A percentile compares a stretch with the other conserved stretches of the same genome.
phyloP scores from a whole-genome alignment of 1,284 basidiomycete species.

The Ustilago lituana region DNA sequence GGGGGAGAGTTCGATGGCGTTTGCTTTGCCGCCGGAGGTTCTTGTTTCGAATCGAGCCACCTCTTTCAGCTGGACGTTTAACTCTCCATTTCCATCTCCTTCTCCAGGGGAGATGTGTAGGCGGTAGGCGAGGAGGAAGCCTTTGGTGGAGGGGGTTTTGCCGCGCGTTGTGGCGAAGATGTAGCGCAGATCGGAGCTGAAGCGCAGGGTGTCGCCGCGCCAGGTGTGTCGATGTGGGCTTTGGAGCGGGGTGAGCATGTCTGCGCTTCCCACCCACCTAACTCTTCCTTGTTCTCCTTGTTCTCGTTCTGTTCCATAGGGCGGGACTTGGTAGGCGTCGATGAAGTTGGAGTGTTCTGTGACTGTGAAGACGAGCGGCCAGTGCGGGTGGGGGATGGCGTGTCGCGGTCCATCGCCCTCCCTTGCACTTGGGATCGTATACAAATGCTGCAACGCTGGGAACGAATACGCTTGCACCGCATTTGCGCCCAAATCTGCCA shows the following conservation, averaged over 20 bases:
- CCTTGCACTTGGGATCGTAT: slow-evolving; percentile 19
- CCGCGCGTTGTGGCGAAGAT: slow-evolving; percentile 61
- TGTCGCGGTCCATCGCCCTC: slow-evolving; percentile 61
- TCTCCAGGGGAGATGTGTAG: slow-evolving; percentile 6
- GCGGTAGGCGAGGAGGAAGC: slow-evolving; percentile 44
- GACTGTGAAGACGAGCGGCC: slow-evolving; percentile 46
- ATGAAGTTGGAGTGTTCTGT: slow-evolving; percentile 61
- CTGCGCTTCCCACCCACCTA: slow-evolving; percentile 16
- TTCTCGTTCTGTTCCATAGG: not conserved
- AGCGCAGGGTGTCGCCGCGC: slow-evolving; percentile 61
- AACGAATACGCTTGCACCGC: slow-evolving; percentile 53
- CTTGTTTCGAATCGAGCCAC: slow-evolving; percentile 41
- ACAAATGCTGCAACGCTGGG: slow-evolving; percentile 24
- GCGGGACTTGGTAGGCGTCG: slow-evolving; percentile 32
- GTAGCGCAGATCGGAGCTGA: slow-evolving; percentile 43
- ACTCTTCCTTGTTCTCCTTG: not conserved
- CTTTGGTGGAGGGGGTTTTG: slow-evolving; percentile 25
- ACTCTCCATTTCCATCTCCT: too few species aligned
- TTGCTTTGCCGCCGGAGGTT: slow-evolving; percentile 62
- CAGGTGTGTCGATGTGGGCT: slow-evolving; percentile 14
- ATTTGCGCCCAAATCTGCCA: slow-evolving; percentile 60
- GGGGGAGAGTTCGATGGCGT: slow-evolving; percentile 58
- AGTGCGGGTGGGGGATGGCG: slow-evolving; percentile 47
- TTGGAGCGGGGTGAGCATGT: slow-evolving; percentile 27
- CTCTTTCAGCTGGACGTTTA: not conserved